Base-by-base conservation (phyloP, 1,139 yeast species). In the Geotrichum carabidarum region DNA sequence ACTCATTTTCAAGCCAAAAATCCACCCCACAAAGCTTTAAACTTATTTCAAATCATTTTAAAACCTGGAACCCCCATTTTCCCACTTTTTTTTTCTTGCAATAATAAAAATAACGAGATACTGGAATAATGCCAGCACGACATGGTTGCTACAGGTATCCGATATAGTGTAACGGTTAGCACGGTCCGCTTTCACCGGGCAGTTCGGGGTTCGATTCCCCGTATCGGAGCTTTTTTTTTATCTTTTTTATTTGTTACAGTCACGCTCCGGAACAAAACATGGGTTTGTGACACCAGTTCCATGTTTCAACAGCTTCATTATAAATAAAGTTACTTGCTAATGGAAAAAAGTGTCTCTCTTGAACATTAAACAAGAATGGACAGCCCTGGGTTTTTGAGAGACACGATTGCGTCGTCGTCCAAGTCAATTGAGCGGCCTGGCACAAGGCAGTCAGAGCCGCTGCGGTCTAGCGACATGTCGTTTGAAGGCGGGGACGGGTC, bases 131-230 rank as follows among this genome's bases (percentile, higher is more conserved):
- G 27, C 27, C 27, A n/a, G 27, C 3, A 22, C 3, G 27, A 22
- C 3, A 22, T 22, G 5, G 27, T 22, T 22, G 3, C 27, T n/a
- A 22, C 27, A 41, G 30, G 6, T 11, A 9, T 81, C 84, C 85
- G 85, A 80, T 81, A 77, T 81, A 78, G 86, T 81, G 85, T 81
- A 81, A 80, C 83, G 86, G 86, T 82, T 81, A 82, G 82, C 86
- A 82, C 85, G 83, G 84, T 80, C 78, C 84, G 83, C 84, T 81
- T 80, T 81, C 85, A 81, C 86, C 83, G 85, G 78, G 84, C 84
- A 81, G 77, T 78, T 83, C 86, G 82, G 85, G 85, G 86, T 81
- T 81, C 86, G 83, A 81, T 82, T 81, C 86, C 86, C 85, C 82
- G 85, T 77, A 80, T 80, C 84, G 86, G 85, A 81, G 79, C 55